Base-by-base conservation (phyloP, 768 basidiomycete species). In the Brasilioporus rufonigricans region DNA sequence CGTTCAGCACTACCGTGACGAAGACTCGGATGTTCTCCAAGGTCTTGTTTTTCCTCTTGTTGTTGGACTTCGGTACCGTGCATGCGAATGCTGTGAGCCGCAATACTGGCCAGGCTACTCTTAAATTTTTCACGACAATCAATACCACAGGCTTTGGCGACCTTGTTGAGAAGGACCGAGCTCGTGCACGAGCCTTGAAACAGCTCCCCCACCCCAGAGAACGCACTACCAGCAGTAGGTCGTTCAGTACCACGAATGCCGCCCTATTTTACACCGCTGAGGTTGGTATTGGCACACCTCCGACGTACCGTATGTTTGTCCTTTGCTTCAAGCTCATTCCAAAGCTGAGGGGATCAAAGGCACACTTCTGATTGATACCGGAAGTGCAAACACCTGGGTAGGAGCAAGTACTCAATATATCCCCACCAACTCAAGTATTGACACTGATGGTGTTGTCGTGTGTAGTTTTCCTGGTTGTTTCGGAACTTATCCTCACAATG, bases 341-440 rank as follows among this genome's bases (percentile, higher is more conserved):
- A 2, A 16, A 9, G 32, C 45, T 51, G 7, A 45, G 16, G 4
- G 24, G 24, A 33, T 38, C 21, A 8, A 29, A 73, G 73, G 61
- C 40, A 58, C 58, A 8, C 60, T 72, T 18, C 23, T 71, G 5
- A 50, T 73, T 14, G 71, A 73, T 43, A 72, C 71, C 2, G 71
- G 71, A 45, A 73, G 71, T 48, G 57, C 68, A 4, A 65, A 64
- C 27, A 72, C 72, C 2, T 72, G 70, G 68, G 33, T 72, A 11
- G 71, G 71, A 47, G 68, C 70, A 16, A 52, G 26, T 19, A 44
- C 50, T 0, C 14, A 32, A 36, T 73, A 70, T 36, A 23, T 39
- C 11, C 49, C 51, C 8, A 64, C 67, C 4, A 59, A 24, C 31
- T 56, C 56, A 5, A 64, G 66, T 24, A 16, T 44, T 11, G 32